These are phyloP conservation scores for Nannochloropsis gaditana DNA, from an alignment of 108 stramenopile species.

Conservation along the genomic window DNA sequence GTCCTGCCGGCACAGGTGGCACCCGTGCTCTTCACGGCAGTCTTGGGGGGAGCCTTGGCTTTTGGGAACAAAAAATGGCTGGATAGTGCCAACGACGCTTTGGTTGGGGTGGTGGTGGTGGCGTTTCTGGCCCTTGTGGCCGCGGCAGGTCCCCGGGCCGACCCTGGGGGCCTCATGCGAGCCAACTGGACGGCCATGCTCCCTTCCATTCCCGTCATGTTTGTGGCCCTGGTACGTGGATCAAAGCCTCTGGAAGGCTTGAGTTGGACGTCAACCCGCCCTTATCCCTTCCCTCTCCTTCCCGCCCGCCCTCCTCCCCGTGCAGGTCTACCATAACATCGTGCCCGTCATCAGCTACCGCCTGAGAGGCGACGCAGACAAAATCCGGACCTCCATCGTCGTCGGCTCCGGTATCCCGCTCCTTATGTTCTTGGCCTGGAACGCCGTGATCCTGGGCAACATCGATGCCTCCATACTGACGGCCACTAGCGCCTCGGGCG, in stretches of 20 bases:
- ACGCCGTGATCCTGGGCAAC: conserved; percentile 68
- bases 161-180: conserved; percentile 30
- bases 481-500: neutral
- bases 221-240: conserved; percentile 58
- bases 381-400: conserved; percentile 65
- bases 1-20: conserved; percentile 18
- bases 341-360: conserved; percentile 70
- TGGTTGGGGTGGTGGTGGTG: conserved; percentile 58
- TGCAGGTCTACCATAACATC: conserved; percentile 67
- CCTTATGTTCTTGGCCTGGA: conserved; percentile 75
- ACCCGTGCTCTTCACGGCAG: neutral
- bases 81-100: conserved; percentile 58
- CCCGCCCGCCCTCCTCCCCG: neutral
- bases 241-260: too few species aligned
- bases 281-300: neutral
- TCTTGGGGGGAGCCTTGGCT: conserved; percentile 37
- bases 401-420: conserved; percentile 66
- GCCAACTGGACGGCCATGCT: conserved; percentile 64
- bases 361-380: conserved; percentile 67
- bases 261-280: neutral
- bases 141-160: conserved; percentile 37
- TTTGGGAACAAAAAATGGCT: conserved; percentile 55
- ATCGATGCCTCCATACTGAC: conserved; percentile 26
- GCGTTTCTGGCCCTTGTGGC: conserved; percentile 59
- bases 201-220: conserved; percentile 66